Conservation (phyloP, 2,329 filamentous ascomycete species). For the Sporothrix brasiliensis region DNA sequence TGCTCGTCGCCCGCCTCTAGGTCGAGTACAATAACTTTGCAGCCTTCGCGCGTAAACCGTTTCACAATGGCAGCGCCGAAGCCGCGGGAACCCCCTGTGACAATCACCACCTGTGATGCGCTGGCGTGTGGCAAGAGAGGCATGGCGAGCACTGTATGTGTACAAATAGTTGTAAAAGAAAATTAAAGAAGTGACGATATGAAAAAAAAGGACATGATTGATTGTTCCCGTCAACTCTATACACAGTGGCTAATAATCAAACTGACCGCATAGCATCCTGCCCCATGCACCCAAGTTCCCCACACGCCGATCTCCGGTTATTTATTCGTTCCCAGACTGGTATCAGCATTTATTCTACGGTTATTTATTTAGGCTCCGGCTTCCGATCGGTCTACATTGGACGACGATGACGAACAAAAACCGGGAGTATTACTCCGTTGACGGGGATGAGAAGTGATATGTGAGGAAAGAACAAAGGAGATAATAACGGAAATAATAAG, state of each 20-base stretch:
- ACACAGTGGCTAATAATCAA: not conserved
- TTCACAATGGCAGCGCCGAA: conserved; percentile 20
- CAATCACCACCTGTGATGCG: not conserved
- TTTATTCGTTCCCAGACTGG: not conserved
- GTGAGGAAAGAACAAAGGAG: too few species aligned
- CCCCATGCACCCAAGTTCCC: not conserved
- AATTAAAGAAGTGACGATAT: not conserved
- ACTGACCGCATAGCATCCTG: too few species aligned
- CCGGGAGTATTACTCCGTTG: not conserved
- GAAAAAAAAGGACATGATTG: not conserved
- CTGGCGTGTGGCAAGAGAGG: conserved; percentile 7
- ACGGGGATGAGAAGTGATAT: too few species aligned
- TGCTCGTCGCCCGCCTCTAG: conserved; percentile 3
- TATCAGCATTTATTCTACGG: not conserved
- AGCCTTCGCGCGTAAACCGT: conserved; percentile 7
- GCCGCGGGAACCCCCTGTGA: not conserved
- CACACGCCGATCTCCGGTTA: not conserved
- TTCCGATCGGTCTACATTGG: not conserved
- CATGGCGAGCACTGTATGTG: not conserved
- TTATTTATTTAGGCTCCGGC: conserved; percentile 18
- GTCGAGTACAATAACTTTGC: conserved; percentile 13
- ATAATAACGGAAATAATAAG: too few species aligned
- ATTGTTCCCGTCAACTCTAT: too few species aligned
- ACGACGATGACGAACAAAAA: not conserved
- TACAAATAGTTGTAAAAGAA: not conserved